Conservation (phyloP, 2,329 filamentous ascomycete genomes). For the Coniochaeta ligniaria region DNA sequence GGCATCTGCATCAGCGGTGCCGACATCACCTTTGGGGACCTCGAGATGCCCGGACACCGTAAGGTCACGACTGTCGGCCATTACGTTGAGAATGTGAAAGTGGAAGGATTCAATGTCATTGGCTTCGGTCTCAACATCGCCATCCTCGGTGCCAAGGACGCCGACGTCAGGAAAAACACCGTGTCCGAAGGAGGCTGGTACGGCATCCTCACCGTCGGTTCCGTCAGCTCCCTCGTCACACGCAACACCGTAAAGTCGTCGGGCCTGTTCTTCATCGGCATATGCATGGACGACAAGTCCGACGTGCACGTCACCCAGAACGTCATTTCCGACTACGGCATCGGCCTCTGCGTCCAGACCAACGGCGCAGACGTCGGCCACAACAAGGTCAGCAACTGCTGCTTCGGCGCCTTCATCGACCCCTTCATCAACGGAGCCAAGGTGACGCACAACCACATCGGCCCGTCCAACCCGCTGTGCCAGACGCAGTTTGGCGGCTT, state of each 20-base stretch:
- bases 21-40: conserved; percentile 16
- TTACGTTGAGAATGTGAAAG: conserved; percentile 20
- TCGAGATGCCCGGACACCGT: conserved; percentile 19
- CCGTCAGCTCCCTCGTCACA: conserved; percentile 17
- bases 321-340: conserved; percentile 18
- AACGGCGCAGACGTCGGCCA: conserved; percentile 19
- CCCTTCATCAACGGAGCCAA: conserved; percentile 20
- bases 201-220: conserved; percentile 27
- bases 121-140: conserved; percentile 28
- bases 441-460: conserved; percentile 21
- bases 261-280: conserved; percentile 16
- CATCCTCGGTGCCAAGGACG: conserved; percentile 23
- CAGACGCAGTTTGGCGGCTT: conserved; percentile 7
- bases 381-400: conserved; percentile 23
- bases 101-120: conserved; percentile 24
- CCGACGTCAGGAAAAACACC: conserved; percentile 17
- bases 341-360: conserved; percentile 28
- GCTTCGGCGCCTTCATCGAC: conserved; percentile 24
- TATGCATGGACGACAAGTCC: conserved; percentile 27
- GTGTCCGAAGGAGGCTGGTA: conserved; percentile 20
- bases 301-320: conserved; percentile 20
- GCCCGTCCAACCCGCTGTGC: not conserved
- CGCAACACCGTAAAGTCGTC: conserved; percentile 20
- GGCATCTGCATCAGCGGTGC: conserved; percentile 27
- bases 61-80: conserved; percentile 17